phyloP scores from a whole-genome alignment of 176 grass and related monocot genomes.

The Raddia distichophylla region DNA sequence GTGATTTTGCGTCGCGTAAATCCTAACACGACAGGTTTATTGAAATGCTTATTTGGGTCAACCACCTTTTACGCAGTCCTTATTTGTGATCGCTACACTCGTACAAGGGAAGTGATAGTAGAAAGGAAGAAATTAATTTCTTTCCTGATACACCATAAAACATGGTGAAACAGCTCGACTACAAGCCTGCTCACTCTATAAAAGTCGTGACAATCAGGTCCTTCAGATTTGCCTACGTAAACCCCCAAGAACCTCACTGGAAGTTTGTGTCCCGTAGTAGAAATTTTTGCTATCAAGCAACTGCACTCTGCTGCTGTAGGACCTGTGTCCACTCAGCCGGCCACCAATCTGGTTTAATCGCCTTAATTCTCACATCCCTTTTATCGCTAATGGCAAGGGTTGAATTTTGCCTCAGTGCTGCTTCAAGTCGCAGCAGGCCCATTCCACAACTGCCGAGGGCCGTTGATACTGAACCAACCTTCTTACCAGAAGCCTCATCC shows the following conservation, averaged over 20 bases:
- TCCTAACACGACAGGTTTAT: slow-evolving; percentile 5
- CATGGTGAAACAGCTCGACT: not conserved
- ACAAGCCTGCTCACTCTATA: not conserved
- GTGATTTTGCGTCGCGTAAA: too few relatives aligned
- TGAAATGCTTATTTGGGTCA: not conserved
- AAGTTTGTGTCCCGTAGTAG: not conserved
- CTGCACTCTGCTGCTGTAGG: slow-evolving; percentile 50
- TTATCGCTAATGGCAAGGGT: slow-evolving; percentile 43
- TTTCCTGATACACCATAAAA: not conserved
- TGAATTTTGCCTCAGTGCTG: slow-evolving; percentile 51
- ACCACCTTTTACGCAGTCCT: not conserved
- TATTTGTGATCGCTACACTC: slow-evolving; percentile 30
- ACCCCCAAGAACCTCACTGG: not conserved
- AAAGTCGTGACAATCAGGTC: not conserved
- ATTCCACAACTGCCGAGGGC: slow-evolving; percentile 65
- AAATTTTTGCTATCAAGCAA: slow-evolving; percentile 21
- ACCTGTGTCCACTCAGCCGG: slow-evolving; percentile 73
- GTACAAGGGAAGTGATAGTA: not conserved
- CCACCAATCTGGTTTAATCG: slow-evolving; percentile 86
- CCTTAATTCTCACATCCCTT: slow-evolving; percentile 53
- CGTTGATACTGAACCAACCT: slow-evolving; percentile 66
- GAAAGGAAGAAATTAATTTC: slow-evolving; percentile 15
- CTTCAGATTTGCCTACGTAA: not conserved
- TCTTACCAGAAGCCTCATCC: slow-evolving; percentile 59
- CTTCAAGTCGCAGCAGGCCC: slow-evolving; percentile 67